Percentiles rank a stretch among this genome's conserved stretches.
These are phyloP conservation scores for Gynandropsis gynandra DNA, from an alignment of 345 rosid species.

Conservation along the genomic window DNA sequence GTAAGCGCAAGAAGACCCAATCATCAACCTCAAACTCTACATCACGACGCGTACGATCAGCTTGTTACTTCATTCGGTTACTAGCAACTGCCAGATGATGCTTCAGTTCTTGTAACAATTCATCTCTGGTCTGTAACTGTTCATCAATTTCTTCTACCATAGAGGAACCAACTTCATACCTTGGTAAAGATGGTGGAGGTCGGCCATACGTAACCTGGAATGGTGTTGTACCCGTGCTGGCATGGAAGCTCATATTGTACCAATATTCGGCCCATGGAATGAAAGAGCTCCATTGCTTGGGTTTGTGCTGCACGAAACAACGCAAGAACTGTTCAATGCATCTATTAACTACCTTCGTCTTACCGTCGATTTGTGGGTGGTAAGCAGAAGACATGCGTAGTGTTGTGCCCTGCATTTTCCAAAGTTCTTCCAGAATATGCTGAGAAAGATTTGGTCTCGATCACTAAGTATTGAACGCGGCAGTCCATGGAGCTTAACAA, in stretches of 20 bases:
- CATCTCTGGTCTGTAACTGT: not conserved
- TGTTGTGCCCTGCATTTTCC: not conserved
- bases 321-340: not conserved
- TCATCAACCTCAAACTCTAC: not conserved
- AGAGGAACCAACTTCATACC: not conserved
- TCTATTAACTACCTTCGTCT: not conserved
- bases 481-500: not conserved
- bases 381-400: not conserved
- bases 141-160: not conserved
- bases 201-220: no score
- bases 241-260: not conserved
- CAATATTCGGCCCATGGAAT: not conserved
- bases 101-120: not conserved
- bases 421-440: not conserved
- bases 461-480: not conserved
- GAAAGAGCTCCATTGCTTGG: not conserved
- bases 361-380: no score
- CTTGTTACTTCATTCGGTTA: not conserved
- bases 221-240: not conserved
- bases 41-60: not conserved
- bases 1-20: not conserved
- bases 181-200: not conserved
- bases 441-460: not conserved
- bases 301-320: not conserved
- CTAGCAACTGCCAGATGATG: not conserved